Conservation (phyloP, 345 rosid genomes). For the Hibiscus trionum region DNA sequence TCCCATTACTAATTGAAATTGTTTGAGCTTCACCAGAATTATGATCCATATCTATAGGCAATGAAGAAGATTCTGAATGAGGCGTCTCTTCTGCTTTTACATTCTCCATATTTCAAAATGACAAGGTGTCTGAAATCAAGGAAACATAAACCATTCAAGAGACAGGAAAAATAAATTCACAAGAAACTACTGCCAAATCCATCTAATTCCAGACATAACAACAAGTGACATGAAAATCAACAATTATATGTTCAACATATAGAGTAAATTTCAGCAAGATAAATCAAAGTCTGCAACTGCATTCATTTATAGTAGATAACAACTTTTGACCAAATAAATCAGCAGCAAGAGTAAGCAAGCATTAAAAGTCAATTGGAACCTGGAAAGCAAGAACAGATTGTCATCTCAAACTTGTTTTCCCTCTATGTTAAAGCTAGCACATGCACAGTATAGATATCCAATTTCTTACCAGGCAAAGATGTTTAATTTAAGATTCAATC, state of each 20-base stretch:
- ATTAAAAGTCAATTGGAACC: not conserved
- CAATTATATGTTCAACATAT: not conserved
- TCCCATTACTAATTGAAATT: slow-evolving; percentile 9
- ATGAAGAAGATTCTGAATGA: slow-evolving; percentile 9
- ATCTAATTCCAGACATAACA: not conserved
- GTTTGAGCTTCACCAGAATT: slow-evolving; percentile 1
- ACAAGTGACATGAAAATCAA: not conserved
- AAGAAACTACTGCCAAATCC: not conserved
- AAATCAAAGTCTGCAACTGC: too few species aligned
- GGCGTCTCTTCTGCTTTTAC: slow-evolving; percentile 20
- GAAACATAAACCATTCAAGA: not conserved
- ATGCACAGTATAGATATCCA: not conserved
- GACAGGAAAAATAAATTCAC: not conserved
- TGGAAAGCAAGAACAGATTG: not conserved
- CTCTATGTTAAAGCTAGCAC: not conserved
- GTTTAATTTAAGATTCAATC: not conserved
- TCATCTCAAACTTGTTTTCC: not conserved
- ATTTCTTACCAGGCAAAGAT: not conserved
- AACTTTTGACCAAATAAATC: too few species aligned
- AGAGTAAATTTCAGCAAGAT: not conserved
- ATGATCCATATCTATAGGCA: slow-evolving; percentile 2
- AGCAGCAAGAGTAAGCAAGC: not conserved
- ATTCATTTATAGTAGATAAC: too few species aligned
- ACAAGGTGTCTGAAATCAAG: slow-evolving; percentile 20
- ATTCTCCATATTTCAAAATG: slow-evolving; percentile 39